Evolutionary conservation across 805 yeast genomes (phyloP).

Genomic region (Candida orba): DNA sequence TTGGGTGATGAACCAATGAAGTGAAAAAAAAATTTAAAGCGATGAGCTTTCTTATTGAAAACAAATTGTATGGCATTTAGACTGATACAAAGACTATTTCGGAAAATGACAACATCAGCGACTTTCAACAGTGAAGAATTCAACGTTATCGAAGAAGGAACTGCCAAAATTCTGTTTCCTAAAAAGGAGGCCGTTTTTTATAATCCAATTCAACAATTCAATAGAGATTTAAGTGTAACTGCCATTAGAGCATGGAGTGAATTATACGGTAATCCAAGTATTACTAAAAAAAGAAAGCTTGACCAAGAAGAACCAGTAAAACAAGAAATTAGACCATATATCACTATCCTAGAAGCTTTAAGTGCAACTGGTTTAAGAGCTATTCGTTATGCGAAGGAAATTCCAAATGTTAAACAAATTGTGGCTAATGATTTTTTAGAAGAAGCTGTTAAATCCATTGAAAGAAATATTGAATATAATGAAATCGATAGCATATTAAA

Average conservation of each 20-base stretch:
- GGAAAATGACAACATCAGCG: constrained; percentile 1
- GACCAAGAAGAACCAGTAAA: constrained; percentile 20
- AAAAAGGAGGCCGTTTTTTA: constrained; percentile 82
- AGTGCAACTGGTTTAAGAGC: constrained; percentile 96
- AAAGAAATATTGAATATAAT: constrained; percentile 64
- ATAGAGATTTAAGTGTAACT: constrained; percentile 81
- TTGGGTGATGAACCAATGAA: background rate
- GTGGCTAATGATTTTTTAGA: constrained; percentile 86
- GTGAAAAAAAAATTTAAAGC: background rate
- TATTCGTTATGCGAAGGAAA: constrained; percentile 85
- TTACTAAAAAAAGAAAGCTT: constrained; percentile 26
- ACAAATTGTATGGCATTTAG: background rate
- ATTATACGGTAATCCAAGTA: constrained; percentile 35
- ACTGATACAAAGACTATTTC: background rate
- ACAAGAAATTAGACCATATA: constrained; percentile 27
- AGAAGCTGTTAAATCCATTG: constrained; percentile 79
- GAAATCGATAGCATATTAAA: constrained; percentile 47
- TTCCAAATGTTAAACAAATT: constrained; percentile 64
- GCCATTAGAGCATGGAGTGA: constrained; percentile 85
- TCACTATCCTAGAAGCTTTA: constrained; percentile 78
- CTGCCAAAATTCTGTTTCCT: constrained; percentile 76
- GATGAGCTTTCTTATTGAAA: background rate
- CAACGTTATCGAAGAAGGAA: constrained; percentile 62
- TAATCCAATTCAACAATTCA: constrained; percentile 95
- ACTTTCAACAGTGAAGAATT: constrained; percentile 20